Evolutionary conservation across 192 early-diverging fungal genomes (phyloP), one percentile per base, ranked within the genome.

Genomic region (Backusella australiensis): DNA sequence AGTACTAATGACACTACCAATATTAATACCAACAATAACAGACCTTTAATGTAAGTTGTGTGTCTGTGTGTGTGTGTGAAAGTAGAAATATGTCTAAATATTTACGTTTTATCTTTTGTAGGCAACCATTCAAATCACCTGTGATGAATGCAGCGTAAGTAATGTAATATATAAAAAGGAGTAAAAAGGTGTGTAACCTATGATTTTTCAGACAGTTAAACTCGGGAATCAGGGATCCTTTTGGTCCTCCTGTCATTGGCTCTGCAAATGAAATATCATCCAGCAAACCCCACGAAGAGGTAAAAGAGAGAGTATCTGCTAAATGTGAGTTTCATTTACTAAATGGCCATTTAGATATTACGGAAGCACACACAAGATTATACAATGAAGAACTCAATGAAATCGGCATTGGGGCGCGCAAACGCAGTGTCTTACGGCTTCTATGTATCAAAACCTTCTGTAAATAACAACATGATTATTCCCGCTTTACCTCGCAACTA

Each of bases 361-460:
- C 11, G 75, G 42, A 71, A 70, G 29, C 75, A 77, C 14, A 56
- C 75, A 77, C 69, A 77, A 39, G 75, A 77, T 26, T 71, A 77
- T 36, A 77, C 56, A 11, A 71, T 71, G 36, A 70, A 69, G 46
- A 69, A 77, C 15, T 56, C 36, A 19, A 63, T 77, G 52, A 71
- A 77, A 32, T 46, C 49, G 12, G 69, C 63, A 41, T 65, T 71
- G 52, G 29, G 15, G 21, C 68, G 71, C 17, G 44, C 75, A 3
- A 35, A 71, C 12, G 14, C 34, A 15, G 34, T 53, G 0, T 75
- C 74, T 44, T 63, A 49, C 26, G 75, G 75, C 0, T 71, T 71
- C 5, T 77, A 71, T 71, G 36, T 53, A 56, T 49, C 49, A 52
- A 69, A 59, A 23, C 23, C 53, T 14, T 77, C 75, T 35, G 71